Evolutionary conservation across 108 stramenopile genomes (phyloP), one percentile per base, ranked within the genome.

Genomic region (Skeletonema menzelii): DNA sequence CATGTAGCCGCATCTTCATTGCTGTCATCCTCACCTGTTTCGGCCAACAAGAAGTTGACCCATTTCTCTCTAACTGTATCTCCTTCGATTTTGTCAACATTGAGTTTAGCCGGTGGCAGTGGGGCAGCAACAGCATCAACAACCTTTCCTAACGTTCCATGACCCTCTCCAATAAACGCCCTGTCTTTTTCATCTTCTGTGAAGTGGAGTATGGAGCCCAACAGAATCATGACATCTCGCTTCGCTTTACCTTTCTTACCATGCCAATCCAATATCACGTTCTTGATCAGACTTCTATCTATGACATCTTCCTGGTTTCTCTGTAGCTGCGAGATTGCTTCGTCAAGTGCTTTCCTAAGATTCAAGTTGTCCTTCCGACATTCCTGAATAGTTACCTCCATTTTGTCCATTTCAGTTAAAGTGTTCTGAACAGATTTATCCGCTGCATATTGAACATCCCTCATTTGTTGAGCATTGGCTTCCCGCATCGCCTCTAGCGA

Each of bases 291-390:
- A 20, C 79, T 72, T 59, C 95, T 85, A 80, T 96, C 95, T 34
- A 96, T 84, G 14, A 96, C 88, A 67, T 96, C 95, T 76, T 96
- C 95, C 80, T 96, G 92, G n/a, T 76, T 92, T 11, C 82, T 82
- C 73, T 92, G 91, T n/a, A 96, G 71, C 24, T 92, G 82, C 32
- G 86, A 70, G 37, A 96, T 96, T 40, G 95, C 95, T 72, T 96
- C 92, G 58, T 96, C 92, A 5, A 96, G 86, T 20, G 91, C 89
- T 64, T 85, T 78, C 32, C 95, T 65, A 32, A 91, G 79, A 59
- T 91, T 89, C 32, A 82, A 47, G 69, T 93, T 93, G 42, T 96
- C 95, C 56, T 76, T 75, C 69, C 83, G 82, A 15, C 80, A 75
- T 75, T 81, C 73, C 66, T 58, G 63, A 24, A 70, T 76, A 12